Evolutionary conservation across 345 rosid genomes (phyloP).

Genomic region (Erucastrum elatum): DNA sequence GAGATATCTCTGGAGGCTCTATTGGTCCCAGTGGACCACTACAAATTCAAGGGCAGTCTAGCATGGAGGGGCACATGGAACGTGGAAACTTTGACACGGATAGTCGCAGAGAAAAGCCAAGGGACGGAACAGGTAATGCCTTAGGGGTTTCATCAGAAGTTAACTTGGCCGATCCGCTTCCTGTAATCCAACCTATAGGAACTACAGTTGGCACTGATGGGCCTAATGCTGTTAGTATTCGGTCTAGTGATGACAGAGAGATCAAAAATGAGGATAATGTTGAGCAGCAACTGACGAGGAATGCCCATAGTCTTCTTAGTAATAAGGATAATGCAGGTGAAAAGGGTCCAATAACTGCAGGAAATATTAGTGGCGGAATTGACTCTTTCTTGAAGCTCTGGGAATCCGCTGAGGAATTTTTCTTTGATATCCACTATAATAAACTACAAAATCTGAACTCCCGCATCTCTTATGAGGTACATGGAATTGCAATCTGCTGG

Average conservation of each 20-base stretch:
- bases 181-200: constrained; percentile 33
- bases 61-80: constrained; percentile 40
- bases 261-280: constrained; percentile 20
- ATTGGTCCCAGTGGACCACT: constrained; percentile 38
- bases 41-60: constrained; percentile 36
- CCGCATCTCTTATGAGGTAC: constrained; percentile 61
- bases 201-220: constrained; percentile 34
- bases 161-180: constrained; percentile 37
- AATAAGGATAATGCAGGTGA: constrained; percentile 46
- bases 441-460: constrained; percentile 54
- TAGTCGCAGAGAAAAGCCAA: constrained; percentile 43
- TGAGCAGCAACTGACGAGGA: constrained; percentile 29
- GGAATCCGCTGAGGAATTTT: constrained; percentile 66
- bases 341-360: constrained; percentile 76
- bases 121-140: constrained; percentile 37
- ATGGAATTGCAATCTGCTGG: constrained; percentile 95
- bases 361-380: constrained; percentile 66
- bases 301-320: constrained; percentile 30
- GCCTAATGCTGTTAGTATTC: constrained; percentile 18
- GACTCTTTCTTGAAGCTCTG: constrained; percentile 87
- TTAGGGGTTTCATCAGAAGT: constrained; percentile 45
- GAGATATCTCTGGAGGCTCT: constrained; percentile 37
- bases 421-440: constrained; percentile 81
- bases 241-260: constrained; percentile 22
- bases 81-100: constrained; percentile 34